Evolutionary conservation across 1,284 basidiomycete genomes (phyloP), one percentile per base, ranked within the genome.

Genomic region (Athelia psychrophila): DNA sequence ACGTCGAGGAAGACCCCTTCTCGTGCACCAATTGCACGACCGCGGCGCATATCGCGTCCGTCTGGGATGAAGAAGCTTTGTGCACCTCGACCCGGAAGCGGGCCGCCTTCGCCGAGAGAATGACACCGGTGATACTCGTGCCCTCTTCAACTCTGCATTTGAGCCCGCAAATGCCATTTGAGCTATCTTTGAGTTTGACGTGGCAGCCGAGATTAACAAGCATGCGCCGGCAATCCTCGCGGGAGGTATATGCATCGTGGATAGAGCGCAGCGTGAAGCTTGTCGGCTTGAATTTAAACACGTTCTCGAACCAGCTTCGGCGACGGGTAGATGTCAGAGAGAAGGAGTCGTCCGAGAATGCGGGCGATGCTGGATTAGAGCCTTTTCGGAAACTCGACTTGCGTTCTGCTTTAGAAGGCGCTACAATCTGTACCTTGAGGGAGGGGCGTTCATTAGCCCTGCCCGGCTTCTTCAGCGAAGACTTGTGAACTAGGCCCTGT

Each of bases 241-340:
- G 75, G 5, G 92, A 89, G 23, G 78, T 80, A 49, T 82, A 76
- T n/a, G 81, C 74, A 56, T 91, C 85, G 53, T 86, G 77, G 10
- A 76, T 73, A 2, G 91, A 93, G 44, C 83, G 69, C 2, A 93
- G 70, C 40, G 73, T 73, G 66, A 84, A 86, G 15, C 75, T 78
- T 16, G 81, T 75, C 0, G 91, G 84, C 63, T 88, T 92, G 76
- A 92, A 88, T 64, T 85, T 89, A 80, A 98, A 96, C 45, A 97
- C 79, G 56, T 88, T 90, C 49, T 85, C 83, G 58, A 98, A 85
- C 95, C 95, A 98, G 52, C 83, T 84, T 47, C 88, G 83, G 66
- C 88, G 90, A 8, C 81, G 81, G 3, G 76, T 73, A 20, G 73
- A 66, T 2, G 70, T 70, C 13, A 74, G 69, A 48, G 74, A 78